A percentile compares a stretch with the other conserved stretches of the same genome.
Evolutionary conservation across 192 early-diverging fungal species (phyloP).

Genomic region (Umbelopsis sp.): DNA sequence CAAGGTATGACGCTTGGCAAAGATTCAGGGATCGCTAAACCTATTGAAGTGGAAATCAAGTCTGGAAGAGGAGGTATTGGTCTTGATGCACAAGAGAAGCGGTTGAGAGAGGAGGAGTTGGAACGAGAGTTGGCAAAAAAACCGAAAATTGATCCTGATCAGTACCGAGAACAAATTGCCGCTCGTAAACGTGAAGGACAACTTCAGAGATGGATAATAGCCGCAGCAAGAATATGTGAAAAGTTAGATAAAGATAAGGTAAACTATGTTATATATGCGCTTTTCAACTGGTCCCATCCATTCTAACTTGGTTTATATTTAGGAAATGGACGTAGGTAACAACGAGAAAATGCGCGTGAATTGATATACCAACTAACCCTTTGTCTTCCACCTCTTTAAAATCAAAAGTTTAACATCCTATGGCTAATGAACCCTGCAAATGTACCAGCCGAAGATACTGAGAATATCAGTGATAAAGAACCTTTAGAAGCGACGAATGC

Average conservation of each 20-base stretch:
- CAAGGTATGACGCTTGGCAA: conserved; percentile 47
- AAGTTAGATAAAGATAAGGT: conserved; percentile 41
- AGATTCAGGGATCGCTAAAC: conserved; percentile 24
- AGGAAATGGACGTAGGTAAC: not conserved
- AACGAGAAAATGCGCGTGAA: not conserved
- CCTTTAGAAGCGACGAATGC: not conserved
- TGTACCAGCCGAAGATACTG: not conserved
- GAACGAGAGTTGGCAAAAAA: conserved; percentile 26
- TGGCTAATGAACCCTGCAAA: conserved; percentile 2
- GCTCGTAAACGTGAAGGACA: conserved; percentile 36
- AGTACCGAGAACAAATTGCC: conserved; percentile 37
- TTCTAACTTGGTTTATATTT: not conserved
- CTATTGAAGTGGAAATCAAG: conserved; percentile 33
- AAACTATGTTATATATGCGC: not conserved
- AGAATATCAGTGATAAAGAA: not conserved
- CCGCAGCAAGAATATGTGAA: conserved; percentile 43
- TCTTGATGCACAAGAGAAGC: conserved; percentile 41
- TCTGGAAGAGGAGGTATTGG: conserved; percentile 48
- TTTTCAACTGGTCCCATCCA: not conserved
- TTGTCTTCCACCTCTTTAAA: no score
- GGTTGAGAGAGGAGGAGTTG: conserved; percentile 37
- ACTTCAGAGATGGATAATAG: conserved; percentile 33
- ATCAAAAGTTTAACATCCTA: not conserved
- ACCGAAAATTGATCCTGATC: conserved; percentile 36
- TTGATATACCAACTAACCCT: no score